Percentiles rank a stretch among this genome's conserved stretches.
Conservation (phyloP, 2,329 filamentous ascomycete species). For the Alternaria sp. region DNA sequence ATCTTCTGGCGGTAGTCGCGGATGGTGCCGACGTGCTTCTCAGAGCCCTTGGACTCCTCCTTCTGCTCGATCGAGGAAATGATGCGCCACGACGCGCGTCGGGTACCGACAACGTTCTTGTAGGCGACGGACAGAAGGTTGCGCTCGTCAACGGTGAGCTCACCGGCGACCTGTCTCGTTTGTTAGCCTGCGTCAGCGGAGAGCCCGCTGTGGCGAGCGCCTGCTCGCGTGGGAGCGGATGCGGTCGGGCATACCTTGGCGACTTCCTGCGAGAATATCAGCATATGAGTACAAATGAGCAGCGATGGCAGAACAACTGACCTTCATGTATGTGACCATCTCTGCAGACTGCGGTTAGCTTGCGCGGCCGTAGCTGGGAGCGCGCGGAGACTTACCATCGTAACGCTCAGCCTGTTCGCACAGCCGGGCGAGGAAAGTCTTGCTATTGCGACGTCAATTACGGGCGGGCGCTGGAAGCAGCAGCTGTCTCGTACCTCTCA, state of each 20-base stretch:
- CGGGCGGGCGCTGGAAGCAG: slow-evolving; percentile 20
- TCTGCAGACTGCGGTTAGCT: slow-evolving; percentile 62
- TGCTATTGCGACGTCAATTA: slow-evolving; percentile 57
- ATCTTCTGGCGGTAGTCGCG: slow-evolving; percentile 99
- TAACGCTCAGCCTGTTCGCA: slow-evolving; percentile 99
- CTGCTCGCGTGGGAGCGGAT: slow-evolving; percentile 33
- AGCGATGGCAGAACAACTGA: slow-evolving; percentile 52
- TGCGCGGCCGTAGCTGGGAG: slow-evolving; percentile 26
- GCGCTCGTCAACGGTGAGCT: slow-evolving; percentile 74
- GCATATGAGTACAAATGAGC: slow-evolving; percentile 30
- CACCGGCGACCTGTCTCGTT: slow-evolving; percentile 66
- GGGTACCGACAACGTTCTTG: slow-evolving; percentile 99
- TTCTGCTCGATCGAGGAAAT: slow-evolving; percentile 99
- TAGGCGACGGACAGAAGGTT: slow-evolving; percentile 99
- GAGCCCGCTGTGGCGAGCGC: slow-evolving; percentile 25
- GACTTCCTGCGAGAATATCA: slow-evolving; percentile 74
- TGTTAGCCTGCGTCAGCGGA: slow-evolving; percentile 30
- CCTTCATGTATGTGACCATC: slow-evolving; percentile 99
- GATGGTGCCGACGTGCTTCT: slow-evolving; percentile 93
- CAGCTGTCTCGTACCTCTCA: slow-evolving; percentile 56
- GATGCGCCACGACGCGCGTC: slow-evolving; percentile 98
- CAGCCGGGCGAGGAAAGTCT: slow-evolving; percentile 99
- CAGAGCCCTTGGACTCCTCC: slow-evolving; percentile 98
- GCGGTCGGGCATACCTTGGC: slow-evolving; percentile 73
- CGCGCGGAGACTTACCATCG: slow-evolving; percentile 73